Conservation (phyloP, 2,329 filamentous ascomycete species). For the Orbilia javanica region DNA sequence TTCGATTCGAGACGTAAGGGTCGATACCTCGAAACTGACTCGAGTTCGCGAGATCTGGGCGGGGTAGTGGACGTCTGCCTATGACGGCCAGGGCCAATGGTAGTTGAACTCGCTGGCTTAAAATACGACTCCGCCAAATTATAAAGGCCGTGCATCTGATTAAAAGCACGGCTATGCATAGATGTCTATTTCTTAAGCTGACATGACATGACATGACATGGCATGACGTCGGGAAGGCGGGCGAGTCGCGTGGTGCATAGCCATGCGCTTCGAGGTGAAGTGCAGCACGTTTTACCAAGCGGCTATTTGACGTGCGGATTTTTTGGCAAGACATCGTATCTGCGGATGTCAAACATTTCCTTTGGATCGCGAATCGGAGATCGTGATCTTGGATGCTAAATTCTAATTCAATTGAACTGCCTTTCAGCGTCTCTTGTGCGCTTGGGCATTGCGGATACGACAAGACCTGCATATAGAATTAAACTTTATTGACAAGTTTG, state of each 20-base stretch:
- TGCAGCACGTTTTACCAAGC: conserved; percentile 41
- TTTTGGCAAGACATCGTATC: neutral
- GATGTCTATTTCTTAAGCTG: conserved; percentile 5
- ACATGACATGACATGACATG: too few species aligned
- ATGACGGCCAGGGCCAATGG: neutral
- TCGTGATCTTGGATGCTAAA: neutral
- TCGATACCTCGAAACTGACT: neutral
- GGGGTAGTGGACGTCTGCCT: neutral
- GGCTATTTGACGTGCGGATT: conserved; percentile 25
- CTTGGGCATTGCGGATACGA: conserved; percentile 11
- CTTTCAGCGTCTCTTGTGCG: conserved; percentile 26
- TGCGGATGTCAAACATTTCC: neutral
- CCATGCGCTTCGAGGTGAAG: conserved; percentile 21
- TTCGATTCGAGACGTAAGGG: neutral
- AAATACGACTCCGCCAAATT: neutral
- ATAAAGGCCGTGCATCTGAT: neutral
- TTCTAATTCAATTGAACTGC: neutral
- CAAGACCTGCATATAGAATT: neutral
- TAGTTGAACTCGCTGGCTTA: neutral
- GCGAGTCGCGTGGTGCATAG: conserved; percentile 46
- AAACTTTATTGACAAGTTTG: conserved; percentile 30
- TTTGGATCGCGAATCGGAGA: conserved; percentile 28
- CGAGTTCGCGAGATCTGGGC: neutral
- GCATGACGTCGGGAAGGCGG: too few species aligned
- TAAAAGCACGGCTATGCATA: neutral